Evolutionary conservation across 2,329 filamentous ascomycete genomes (phyloP), one percentile per base, ranked within the genome.

Genomic region (Beauveria medogensis): DNA sequence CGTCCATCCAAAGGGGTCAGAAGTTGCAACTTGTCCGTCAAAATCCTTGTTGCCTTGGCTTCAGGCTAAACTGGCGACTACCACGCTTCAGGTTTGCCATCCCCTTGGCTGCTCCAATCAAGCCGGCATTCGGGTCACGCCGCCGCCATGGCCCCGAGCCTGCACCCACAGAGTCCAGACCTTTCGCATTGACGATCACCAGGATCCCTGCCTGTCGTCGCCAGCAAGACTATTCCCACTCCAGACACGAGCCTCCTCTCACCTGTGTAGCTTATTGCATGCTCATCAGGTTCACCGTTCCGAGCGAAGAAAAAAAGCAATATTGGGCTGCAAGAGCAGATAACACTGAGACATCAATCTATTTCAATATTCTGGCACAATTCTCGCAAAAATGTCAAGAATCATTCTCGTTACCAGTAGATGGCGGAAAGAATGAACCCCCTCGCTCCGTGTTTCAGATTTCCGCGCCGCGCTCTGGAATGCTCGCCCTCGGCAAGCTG

Each of bases 391-490:
- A 52, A 50, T 30, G 28, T 44, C 48, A 34, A 24, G 16, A 59
- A 12, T 28, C 8, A 37, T n/a, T 26, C 40, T 7, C 28, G 20
- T 10, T 10, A 22, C 24, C 24, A 24, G 24, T 24, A 24, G 7
- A 50, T 51, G 55, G 30, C 34, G 47, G 37, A 40, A 30, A 40
- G 47, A 37, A 51, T 51, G 46, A 58, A 51, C 55, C 47, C 47
- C 55, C 55, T 52, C 30, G 20, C 55, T 37, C 56, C 56, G 56
- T 59, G 56, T 59, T 59, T 59, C 56, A 59, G 47, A 59, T 44
- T 59, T 34, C 34, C 47, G 20, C 50, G 18, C 26, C 18, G 24
- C 46, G 47, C 24, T 26, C 20, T 44, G 56, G 56, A 59, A 59
- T 59, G 56, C 47, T 30, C 30, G n/a, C 22, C 37, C 14, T 24